Evolutionary conservation across 176 grass and related monocot genomes (phyloP), one percentile per base, ranked within the genome.

Genomic region (Oryza meyeriana): DNA sequence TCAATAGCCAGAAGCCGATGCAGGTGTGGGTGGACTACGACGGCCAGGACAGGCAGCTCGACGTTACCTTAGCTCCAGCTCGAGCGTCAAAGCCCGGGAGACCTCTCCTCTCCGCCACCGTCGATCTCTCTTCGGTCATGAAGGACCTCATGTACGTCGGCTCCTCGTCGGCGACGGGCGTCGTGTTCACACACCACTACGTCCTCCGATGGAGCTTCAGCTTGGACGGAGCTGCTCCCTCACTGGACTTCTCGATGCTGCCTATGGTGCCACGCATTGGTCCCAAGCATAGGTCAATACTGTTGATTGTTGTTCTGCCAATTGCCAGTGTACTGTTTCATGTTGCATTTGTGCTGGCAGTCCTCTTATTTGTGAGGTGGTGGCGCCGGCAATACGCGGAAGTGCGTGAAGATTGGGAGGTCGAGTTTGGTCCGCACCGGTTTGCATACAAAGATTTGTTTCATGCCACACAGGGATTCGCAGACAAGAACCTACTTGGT

Each of bases 171-270:
- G 14, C 85, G 1, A 71, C 85, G 0, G 85, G 71, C 26, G 44
- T 44, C 5, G 27, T 73, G 8, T 7, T 7, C 7, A 79, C 71
- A 0, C 58, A 24, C 47, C 85, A 87, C 66, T 87, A 87, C 50
- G 24, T 87, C 10, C 71, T 87, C 13, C 78, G 85, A 22, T 87
- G 85, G 85, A 87, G 85, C 78, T 87, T 87, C 36, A 18, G 45
- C 77, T 14, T 69, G 4, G 55, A 80, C 63, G 38, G 45, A 17
- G 30, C 42, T 30, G 85, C 61, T 24, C 63, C 45, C 10, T 8
- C 28, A 0, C 78, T 87, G 12, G 34, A 87, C 38, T 64, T 76
- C 20, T 75, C 71, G 0, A 76, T 61, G 45, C 78, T 87, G 10
- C 78, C 85, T 0, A 1, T 10, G 3, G 34, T 75, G 63, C 85